Evolutionary conservation across 2,329 filamentous ascomycete genomes (phyloP), one percentile per base, ranked within the genome.

Genomic region (Trichophyton rubrum): DNA sequence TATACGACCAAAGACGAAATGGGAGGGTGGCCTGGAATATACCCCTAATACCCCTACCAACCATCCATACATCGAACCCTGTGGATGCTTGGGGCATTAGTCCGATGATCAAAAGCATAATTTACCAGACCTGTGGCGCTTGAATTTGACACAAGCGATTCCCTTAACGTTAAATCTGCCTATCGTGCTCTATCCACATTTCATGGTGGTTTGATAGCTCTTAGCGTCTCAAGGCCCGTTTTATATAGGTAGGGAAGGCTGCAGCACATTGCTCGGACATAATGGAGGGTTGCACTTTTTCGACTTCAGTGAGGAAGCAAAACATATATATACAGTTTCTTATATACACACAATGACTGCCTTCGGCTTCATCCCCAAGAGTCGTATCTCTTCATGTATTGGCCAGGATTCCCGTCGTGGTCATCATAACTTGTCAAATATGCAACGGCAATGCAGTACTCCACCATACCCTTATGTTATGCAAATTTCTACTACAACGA

Each of bases 391-490:
- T n/a, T 20, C 33, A 41, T n/a, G 35, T 59, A n/a, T 55, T 30
- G 40, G 45, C 27, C 51, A 57, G 6, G 45, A 56, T 38, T 51
- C 57, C 13, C 30, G 15, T 49, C 56, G 58, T 47, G 45, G 40
- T 8, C 59, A 59, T 53, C 51, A 58, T 38, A 30, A 58, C 60
- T 59, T 58, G 61, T 63, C 59, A 41, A 63, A 59, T 9, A 57
- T 59, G 51, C 56, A 61, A n/a, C 60, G 56, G 57, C 56, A 59
- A 58, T 53, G 60, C 56, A 59, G 49, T 20, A 56, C 47, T 33
- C 22, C 51, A 24, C 41, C 61, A 53, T 61, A 56, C 58, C 59
- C 56, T 35, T 61, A 59, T 57, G 11, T 51, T 41, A 27, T 61
- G 30, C 59, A 59, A n/a, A 49, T 58, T 43, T 59, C 57, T 51